Percentiles rank a stretch among this genome's conserved stretches.
phyloP scores from a whole-genome alignment of 352 stramenopile genomes.

The Pythium brassicae region DNA sequence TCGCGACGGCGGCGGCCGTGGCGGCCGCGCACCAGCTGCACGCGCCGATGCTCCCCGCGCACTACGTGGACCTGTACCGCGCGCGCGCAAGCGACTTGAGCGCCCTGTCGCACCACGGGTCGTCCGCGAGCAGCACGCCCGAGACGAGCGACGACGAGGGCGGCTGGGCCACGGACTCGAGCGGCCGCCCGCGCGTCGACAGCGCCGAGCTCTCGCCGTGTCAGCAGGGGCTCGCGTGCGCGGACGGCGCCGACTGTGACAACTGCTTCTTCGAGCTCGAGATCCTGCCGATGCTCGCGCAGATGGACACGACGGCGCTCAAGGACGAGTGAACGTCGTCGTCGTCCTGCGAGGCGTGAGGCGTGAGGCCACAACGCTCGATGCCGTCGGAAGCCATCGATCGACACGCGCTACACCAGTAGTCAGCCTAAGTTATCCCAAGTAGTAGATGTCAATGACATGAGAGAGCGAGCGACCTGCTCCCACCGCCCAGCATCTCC shows the following conservation, averaged over 20 bases:
- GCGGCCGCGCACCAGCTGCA: neutral
- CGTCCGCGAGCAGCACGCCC: slow-evolving; percentile 9
- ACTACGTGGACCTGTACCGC: slow-evolving; percentile 10
- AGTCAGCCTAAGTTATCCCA: slow-evolving; percentile 1
- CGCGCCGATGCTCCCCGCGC: neutral
- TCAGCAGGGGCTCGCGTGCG: slow-evolving; percentile 6
- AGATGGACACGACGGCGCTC: slow-evolving; percentile 19
- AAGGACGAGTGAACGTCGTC: slow-evolving; percentile 3
- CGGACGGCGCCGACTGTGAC: slow-evolving; percentile 11
- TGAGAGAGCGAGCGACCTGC: too few relatives aligned
- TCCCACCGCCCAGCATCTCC: too few relatives aligned
- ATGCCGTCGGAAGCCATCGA: neutral
- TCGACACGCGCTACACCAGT: too few relatives aligned
- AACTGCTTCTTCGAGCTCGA: slow-evolving; percentile 31
- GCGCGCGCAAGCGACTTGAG: slow-evolving; percentile 8
- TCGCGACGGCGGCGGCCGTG: neutral
- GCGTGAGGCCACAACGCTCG: too few relatives aligned
- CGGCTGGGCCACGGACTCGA: slow-evolving; percentile 5
- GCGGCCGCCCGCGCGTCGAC: neutral
- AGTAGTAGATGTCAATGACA: too few relatives aligned
- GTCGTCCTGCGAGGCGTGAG: neutral
- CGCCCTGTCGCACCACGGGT: slow-evolving; percentile 3
- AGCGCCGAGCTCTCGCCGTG: slow-evolving; percentile 5
- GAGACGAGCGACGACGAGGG: slow-evolving; percentile 18
- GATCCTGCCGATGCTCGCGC: slow-evolving; percentile 29